Percentiles rank a stretch among this genome's conserved stretches.
Conservation (phyloP, 2,329 filamentous ascomycete species). For the Pseudopithomyces chartarum region DNA sequence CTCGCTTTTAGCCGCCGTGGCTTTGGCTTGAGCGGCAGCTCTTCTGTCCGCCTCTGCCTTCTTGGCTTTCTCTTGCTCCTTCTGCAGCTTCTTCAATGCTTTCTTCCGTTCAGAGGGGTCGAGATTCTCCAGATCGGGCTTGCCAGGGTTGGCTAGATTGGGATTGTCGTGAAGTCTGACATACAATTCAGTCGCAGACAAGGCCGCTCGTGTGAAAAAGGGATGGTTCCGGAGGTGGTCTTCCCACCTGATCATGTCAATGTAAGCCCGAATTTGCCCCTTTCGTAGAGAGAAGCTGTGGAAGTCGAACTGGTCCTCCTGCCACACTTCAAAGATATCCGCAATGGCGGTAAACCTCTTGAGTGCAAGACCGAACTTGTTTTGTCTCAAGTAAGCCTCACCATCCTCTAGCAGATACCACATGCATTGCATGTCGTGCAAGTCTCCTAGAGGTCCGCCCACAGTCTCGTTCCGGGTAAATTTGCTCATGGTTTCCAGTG, state of each 20-base stretch:
- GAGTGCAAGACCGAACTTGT: constrained; percentile 81
- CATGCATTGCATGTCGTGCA: constrained; percentile 97
- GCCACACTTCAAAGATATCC: constrained; percentile 96
- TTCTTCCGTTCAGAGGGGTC: constrained; percentile 77
- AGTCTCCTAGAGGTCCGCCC: constrained; percentile 85
- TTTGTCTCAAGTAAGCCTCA: constrained; percentile 81
- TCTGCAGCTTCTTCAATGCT: constrained; percentile 87
- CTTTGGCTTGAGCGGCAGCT: constrained; percentile 71
- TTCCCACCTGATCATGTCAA: constrained; percentile 97
- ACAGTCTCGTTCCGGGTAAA: constrained; percentile 92
- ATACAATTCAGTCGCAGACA: constrained; percentile 82
- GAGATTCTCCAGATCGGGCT: constrained; percentile 58
- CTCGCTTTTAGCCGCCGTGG: constrained; percentile 65
- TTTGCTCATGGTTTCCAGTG: constrained; percentile 84
- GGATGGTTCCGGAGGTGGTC: constrained; percentile 89
- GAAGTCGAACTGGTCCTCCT: constrained; percentile 99
- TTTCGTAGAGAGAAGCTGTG: constrained; percentile 97
- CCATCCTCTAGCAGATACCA: constrained; percentile 98
- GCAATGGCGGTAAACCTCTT: constrained; percentile 89
- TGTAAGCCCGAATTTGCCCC: constrained; percentile 90
- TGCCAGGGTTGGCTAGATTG: constrained; percentile 66
- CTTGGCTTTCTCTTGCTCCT: constrained; percentile 72
- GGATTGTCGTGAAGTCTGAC: constrained; percentile 78
- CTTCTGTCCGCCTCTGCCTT: constrained; percentile 78
- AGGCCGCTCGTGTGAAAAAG: constrained; percentile 83